Percentiles rank a stretch among this genome's conserved stretches.
phyloP scores from a whole-genome alignment of 192 early-diverging fungal species.

The Geranomyces michiganensis region DNA sequence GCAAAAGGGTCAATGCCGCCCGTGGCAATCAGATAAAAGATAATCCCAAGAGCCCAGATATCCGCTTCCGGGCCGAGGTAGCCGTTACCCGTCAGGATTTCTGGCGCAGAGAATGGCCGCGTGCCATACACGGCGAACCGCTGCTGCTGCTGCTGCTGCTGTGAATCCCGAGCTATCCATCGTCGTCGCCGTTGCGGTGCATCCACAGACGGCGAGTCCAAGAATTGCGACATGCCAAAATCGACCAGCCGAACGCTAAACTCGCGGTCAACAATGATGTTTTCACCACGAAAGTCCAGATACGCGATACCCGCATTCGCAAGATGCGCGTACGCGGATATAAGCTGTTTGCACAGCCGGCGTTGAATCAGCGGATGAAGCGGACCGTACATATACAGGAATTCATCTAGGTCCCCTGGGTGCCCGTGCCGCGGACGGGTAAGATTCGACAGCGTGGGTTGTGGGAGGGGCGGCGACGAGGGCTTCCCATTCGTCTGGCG shows the following conservation, averaged over 20 bases:
- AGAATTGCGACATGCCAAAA: constrained; percentile 40
- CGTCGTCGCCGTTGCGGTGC: neutral
- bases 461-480: neutral
- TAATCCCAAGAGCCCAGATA: constrained; percentile 40
- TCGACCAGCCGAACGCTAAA: constrained; percentile 44
- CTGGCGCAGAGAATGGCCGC: constrained; percentile 27
- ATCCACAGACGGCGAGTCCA: neutral
- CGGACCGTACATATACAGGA: constrained; percentile 35
- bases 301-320: constrained; percentile 21
- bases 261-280: constrained; percentile 32
- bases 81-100: constrained; percentile 27
- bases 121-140: constrained; percentile 31
- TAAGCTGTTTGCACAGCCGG: constrained; percentile 34
- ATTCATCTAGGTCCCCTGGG: constrained; percentile 41
- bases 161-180: neutral
- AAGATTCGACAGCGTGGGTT: constrained; percentile 16
- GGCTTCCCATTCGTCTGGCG: neutral
- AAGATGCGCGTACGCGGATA: constrained; percentile 26
- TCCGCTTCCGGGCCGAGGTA: constrained; percentile 39
- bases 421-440: constrained; percentile 35
- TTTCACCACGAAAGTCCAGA: constrained; percentile 42
- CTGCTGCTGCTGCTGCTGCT: neutral
- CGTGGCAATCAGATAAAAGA: constrained; percentile 55
- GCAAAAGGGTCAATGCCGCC: constrained; percentile 30
- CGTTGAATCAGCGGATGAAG: constrained; percentile 25